Evolutionary conservation across 2,329 filamentous ascomycete species (phyloP).

Genomic region (Arthrobotrys conoides): DNA sequence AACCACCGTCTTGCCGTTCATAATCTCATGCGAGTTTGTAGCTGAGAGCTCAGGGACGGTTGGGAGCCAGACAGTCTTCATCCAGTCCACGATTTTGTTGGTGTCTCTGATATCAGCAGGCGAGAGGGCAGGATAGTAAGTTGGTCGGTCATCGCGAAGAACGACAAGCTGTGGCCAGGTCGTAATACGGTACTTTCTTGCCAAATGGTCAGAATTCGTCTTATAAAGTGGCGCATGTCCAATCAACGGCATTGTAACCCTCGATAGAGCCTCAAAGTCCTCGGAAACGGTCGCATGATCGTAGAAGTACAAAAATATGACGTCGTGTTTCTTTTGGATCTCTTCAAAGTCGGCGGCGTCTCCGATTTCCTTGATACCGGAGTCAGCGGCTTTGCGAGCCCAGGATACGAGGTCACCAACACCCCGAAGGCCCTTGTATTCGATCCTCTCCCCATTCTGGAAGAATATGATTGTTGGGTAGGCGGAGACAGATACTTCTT

Average conservation of each 20-base stretch:
- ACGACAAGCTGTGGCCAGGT: conserved; percentile 96
- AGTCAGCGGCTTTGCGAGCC: conserved; percentile 86
- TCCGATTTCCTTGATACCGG: conserved; percentile 82
- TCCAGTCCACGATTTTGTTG: conserved; percentile 85
- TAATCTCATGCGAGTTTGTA: conserved; percentile 91
- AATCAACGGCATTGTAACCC: conserved; percentile 87
- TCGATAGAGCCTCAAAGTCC: conserved; percentile 89
- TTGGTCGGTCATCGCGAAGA: conserved; percentile 87
- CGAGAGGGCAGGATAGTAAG: conserved; percentile 88
- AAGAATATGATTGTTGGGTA: conserved; percentile 96
- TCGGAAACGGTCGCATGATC: conserved; percentile 93
- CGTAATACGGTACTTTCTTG: conserved; percentile 90
- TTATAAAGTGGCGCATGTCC: conserved; percentile 94
- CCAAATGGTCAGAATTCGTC: conserved; percentile 82
- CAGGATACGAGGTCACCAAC: conserved; percentile 91
- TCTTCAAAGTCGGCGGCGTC: conserved; percentile 81
- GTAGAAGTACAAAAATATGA: conserved; percentile 98
- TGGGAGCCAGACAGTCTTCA: conserved; percentile 95
- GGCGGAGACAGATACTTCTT: conserved; percentile 82
- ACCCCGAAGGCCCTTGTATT: conserved; percentile 92
- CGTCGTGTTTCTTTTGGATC: conserved; percentile 89
- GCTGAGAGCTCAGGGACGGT: conserved; percentile 94
- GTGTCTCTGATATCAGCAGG: conserved; percentile 94
- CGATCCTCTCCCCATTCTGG: conserved; percentile 88
- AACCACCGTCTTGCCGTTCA: conserved; percentile 95